Evolutionary conservation across 129 eudicot genomes (phyloP).

Genomic region (Helichrysum umbraculigerum): DNA sequence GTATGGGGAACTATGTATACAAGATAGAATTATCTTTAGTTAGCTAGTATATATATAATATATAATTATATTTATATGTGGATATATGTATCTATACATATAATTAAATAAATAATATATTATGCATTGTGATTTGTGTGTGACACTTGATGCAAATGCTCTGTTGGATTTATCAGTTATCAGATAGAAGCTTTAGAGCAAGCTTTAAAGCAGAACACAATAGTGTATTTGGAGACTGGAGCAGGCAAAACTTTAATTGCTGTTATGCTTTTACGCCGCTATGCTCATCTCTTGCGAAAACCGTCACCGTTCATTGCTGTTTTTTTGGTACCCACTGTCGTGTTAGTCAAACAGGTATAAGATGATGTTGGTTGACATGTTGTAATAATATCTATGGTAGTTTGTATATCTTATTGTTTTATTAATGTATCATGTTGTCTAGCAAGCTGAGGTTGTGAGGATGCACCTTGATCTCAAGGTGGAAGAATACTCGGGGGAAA

Average conservation of each 20-base stretch:
- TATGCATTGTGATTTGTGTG: no score
- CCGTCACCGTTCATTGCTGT: constrained; percentile 69
- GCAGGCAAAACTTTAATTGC: constrained; percentile 90
- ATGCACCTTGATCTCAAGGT: constrained; percentile 74
- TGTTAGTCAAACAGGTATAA: constrained; percentile 73
- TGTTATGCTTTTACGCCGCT: constrained; percentile 78
- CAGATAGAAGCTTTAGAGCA: constrained; percentile 81
- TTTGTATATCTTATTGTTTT: neutral
- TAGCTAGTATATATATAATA: no score
- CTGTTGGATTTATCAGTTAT: constrained; percentile 48
- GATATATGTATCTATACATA: neutral
- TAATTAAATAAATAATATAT: no score
- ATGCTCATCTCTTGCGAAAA: constrained; percentile 58
- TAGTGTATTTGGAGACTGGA: constrained; percentile 92
- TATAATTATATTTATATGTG: no score
- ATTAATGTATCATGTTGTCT: neutral
- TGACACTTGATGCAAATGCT: constrained; percentile 11
- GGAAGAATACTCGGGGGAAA: constrained; percentile 86
- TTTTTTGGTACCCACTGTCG: constrained; percentile 91
- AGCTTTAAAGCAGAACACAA: constrained; percentile 80
- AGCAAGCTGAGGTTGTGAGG: constrained; percentile 76
- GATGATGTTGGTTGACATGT: neutral
- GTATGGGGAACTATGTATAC: no score
- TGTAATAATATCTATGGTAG: neutral
- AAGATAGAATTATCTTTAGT: no score